phyloP scores from a whole-genome alignment of 305 asterid genomes.

The Lippia alba region DNA sequence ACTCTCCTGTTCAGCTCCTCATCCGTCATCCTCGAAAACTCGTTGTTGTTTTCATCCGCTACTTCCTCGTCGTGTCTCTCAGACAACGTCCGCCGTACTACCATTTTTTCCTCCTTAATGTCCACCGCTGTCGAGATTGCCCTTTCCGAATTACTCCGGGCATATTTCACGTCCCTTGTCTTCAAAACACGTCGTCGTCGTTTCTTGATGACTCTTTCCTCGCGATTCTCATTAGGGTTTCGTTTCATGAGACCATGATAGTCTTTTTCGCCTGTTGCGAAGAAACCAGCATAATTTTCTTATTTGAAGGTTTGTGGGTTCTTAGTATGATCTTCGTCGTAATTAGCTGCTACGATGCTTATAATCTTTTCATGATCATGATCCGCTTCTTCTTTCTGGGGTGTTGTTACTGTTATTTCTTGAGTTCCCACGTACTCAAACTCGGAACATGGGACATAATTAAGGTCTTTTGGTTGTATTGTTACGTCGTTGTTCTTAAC shows the following conservation, averaged over 20 bases:
- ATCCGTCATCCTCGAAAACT: slow-evolving; percentile 58
- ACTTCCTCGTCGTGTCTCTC: slow-evolving; percentile 35
- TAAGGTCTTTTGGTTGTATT: neutral
- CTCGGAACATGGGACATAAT: slow-evolving; percentile 3
- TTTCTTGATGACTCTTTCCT: neutral
- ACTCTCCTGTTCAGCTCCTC: slow-evolving; percentile 69
- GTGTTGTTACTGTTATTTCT: slow-evolving; percentile 5
- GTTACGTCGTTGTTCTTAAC: slow-evolving; percentile 8
- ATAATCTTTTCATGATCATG: slow-evolving; percentile 42
- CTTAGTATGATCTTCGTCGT: neutral
- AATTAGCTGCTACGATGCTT: slow-evolving; percentile 15
- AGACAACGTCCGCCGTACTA: slow-evolving; percentile 43
- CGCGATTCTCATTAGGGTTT: slow-evolving; percentile 6
- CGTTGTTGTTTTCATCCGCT: slow-evolving; percentile 47
- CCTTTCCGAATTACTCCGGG: slow-evolving; percentile 42
- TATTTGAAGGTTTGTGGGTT: slow-evolving; percentile 7
- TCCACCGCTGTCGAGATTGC: slow-evolving; percentile 19
- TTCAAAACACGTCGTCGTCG: neutral
- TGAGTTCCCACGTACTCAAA: neutral
- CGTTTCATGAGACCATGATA: neutral
- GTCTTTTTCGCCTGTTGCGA: slow-evolving; percentile 3
- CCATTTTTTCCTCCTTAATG: slow-evolving; percentile 31
- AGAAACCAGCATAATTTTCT: neutral
- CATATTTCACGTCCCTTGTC: slow-evolving; percentile 17
- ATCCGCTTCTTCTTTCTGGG: neutral